Percentiles rank a stretch among this genome's conserved stretches.
Conservation (phyloP, 805 yeast species). For the Metschnikowia lochheadii region DNA sequence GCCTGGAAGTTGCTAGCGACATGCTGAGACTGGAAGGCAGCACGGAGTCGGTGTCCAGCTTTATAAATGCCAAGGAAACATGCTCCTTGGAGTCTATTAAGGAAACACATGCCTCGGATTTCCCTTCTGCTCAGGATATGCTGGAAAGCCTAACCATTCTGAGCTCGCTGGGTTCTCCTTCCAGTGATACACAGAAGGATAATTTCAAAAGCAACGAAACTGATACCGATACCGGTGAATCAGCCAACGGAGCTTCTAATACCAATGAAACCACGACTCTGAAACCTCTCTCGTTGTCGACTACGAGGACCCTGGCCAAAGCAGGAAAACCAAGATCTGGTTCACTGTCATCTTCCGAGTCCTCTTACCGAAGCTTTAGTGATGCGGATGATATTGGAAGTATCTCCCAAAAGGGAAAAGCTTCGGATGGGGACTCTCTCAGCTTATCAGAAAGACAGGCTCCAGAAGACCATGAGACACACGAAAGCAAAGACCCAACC, state of each 20-base stretch:
- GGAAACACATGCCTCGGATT: conserved; percentile 4
- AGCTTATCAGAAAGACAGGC: neutral
- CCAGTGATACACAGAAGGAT: neutral
- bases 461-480: neutral
- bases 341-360: neutral
- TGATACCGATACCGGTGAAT: neutral
- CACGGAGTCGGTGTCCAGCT: conserved; percentile 9
- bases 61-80: conserved; percentile 6
- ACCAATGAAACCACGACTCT: neutral
- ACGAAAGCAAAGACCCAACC: neutral
- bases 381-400: neutral
- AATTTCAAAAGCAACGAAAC: neutral
- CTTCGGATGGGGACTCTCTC: neutral
- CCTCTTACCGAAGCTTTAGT: conserved; percentile 2
- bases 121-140: neutral
- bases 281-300: neutral
- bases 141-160: neutral
- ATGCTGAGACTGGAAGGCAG: conserved; percentile 7
- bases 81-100: conserved; percentile 12
- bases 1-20: conserved; percentile 12
- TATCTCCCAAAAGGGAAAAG: neutral
- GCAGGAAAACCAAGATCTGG: neutral
- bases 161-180: neutral
- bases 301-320: neutral
- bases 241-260: neutral